Conservation (phyloP, 108 stramenopile genomes). For the Skeletonema marinoi region DNA sequence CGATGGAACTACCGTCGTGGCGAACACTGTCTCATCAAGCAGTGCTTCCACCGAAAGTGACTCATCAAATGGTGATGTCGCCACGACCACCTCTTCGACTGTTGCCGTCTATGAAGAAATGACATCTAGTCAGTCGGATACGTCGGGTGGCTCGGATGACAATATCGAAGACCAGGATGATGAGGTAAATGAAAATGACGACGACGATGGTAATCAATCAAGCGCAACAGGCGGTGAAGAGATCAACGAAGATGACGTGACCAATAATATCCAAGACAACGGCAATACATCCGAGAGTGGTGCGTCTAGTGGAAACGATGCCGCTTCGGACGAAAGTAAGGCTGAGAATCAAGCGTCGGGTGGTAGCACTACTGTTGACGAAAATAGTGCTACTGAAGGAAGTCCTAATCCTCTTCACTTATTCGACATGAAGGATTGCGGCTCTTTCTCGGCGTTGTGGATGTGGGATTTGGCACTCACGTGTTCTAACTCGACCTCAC, state of each 20-base stretch:
- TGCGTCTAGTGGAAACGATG: neutral
- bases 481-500: slow-evolving; percentile 42
- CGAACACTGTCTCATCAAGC: neutral
- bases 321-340: neutral
- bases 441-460: slow-evolving; percentile 63
- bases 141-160: neutral
- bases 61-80: neutral
- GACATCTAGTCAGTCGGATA: neutral
- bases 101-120: neutral
- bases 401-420: slow-evolving; percentile 1
- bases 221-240: neutral
- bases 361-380: neutral
- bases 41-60: neutral
- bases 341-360: neutral
- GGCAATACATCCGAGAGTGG: neutral
- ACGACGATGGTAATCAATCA: too few species aligned
- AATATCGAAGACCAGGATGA: neutral
- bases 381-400: neutral
- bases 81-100: neutral
- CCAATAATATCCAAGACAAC: neutral
- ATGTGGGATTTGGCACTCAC: slow-evolving; percentile 68
- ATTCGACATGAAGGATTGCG: slow-evolving; percentile 57
- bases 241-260: neutral
- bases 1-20: slow-evolving; percentile 6
- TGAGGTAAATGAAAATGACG: neutral